Evolutionary conservation across 108 stramenopile genomes (phyloP).

Genomic region (Bacterosira constricta): DNA sequence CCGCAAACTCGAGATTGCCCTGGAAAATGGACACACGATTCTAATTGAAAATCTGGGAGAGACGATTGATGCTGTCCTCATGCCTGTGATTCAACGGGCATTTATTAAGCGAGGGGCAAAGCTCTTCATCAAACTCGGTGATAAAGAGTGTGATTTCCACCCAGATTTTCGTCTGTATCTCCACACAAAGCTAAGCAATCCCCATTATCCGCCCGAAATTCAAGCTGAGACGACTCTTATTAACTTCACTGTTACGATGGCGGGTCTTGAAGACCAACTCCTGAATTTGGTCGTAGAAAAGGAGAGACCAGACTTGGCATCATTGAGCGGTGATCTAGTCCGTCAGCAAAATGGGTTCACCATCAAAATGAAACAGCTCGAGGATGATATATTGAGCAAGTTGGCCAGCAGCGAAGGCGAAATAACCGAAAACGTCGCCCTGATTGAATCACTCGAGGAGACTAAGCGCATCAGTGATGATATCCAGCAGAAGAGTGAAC

Average conservation of each 20-base stretch:
- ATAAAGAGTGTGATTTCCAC: slow-evolving; percentile 84
- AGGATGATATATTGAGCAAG: slow-evolving; percentile 77
- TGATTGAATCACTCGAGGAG: slow-evolving; percentile 81
- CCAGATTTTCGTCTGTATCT: slow-evolving; percentile 81
- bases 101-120: slow-evolving; percentile 71
- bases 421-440: slow-evolving; percentile 69
- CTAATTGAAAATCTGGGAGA: slow-evolving; percentile 84
- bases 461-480: slow-evolving; percentile 78
- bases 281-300: slow-evolving; percentile 75
- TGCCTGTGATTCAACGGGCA: slow-evolving; percentile 79
- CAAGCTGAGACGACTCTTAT: slow-evolving; percentile 82
- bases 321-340: slow-evolving; percentile 62
- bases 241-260: slow-evolving; percentile 83
- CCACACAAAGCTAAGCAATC: slow-evolving; percentile 81
- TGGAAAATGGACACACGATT: slow-evolving; percentile 68
- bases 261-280: slow-evolving; percentile 82
- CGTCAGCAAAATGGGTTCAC: slow-evolving; percentile 82
- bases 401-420: slow-evolving; percentile 83
- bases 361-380: slow-evolving; percentile 87
- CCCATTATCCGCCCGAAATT: slow-evolving; percentile 87
- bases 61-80: slow-evolving; percentile 72
- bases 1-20: slow-evolving; percentile 65
- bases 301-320: slow-evolving; percentile 76
- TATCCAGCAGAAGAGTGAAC: slow-evolving; percentile 59
- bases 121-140: slow-evolving; percentile 73